phyloP scores from a whole-genome alignment of 2,329 filamentous ascomycete genomes.

The Emergomyces africanus region DNA sequence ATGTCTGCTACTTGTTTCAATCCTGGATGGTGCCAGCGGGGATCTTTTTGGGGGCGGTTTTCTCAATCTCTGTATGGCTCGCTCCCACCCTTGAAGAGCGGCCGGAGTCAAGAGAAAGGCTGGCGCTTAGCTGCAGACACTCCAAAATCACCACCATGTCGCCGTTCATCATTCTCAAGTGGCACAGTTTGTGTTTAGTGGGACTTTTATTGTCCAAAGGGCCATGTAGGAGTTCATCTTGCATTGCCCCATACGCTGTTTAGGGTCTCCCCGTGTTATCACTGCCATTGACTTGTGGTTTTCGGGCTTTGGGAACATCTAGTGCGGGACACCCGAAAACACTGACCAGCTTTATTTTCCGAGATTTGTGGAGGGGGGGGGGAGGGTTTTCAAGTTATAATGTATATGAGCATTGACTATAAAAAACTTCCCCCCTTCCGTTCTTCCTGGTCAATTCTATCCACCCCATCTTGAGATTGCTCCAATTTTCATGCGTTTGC shows the following conservation, averaged over 20 bases:
- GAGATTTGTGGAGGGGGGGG: too few species aligned
- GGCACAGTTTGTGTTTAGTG: conserved; percentile 1
- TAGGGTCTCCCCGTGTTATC: background rate
- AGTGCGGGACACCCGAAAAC: background rate
- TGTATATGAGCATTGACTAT: background rate
- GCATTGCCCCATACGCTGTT: background rate
- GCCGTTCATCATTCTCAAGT: conserved; percentile 1
- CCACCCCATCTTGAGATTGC: background rate
- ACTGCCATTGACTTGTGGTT: background rate
- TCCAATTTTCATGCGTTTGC: conserved; percentile 1
- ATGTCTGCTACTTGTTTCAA: background rate
- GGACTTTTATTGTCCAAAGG: conserved; percentile 1
- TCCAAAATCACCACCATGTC: background rate
- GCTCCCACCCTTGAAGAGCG: background rate
- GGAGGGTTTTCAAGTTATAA: background rate
- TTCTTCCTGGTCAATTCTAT: background rate
- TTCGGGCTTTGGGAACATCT: background rate
- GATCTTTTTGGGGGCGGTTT: conserved; percentile 2
- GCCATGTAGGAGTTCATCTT: background rate
- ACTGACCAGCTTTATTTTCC: background rate
- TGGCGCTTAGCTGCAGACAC: conserved; percentile 3
- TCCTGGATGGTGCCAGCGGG: background rate
- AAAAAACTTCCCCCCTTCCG: background rate
- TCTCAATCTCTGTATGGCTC: background rate
- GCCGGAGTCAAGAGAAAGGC: background rate